Evolutionary conservation across 805 yeast species (phyloP).

Genomic region (Yarrowia sp.): DNA sequence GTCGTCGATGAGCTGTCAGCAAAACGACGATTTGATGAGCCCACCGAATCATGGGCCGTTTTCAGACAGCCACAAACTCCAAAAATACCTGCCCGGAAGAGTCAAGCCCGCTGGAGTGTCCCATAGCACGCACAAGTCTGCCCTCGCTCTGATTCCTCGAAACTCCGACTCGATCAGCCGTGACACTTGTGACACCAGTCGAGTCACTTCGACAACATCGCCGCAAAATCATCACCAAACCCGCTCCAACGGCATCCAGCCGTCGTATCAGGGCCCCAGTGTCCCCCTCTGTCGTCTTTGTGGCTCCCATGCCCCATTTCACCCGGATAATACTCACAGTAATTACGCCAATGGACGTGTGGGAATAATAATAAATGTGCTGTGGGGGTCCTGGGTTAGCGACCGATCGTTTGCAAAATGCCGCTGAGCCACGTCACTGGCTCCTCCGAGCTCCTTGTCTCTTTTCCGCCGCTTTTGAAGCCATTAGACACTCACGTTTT

Average conservation of each 20-base stretch:
- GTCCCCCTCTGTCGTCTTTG: background rate
- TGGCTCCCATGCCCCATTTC: background rate
- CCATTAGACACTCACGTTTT: slow-evolving; percentile 1
- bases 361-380: slow-evolving; percentile 10
- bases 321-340: background rate
- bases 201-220: too few relatives aligned
- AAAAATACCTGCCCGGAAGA: too few relatives aligned
- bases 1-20: too few relatives aligned
- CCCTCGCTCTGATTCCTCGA: too few relatives aligned
- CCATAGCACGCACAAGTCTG: too few relatives aligned
- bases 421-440: background rate
- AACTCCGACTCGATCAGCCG: too few relatives aligned
- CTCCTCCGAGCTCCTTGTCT: background rate
- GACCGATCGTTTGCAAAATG: background rate
- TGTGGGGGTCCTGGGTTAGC: slow-evolving; percentile 17
- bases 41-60: too few relatives aligned
- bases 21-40: too few relatives aligned
- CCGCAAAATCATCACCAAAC: background rate
- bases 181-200: too few relatives aligned
- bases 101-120: too few relatives aligned
- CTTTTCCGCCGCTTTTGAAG: background rate
- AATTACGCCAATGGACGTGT: slow-evolving; percentile 15
- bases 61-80: too few relatives aligned
- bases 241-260: too few relatives aligned
- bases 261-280: background rate